These are phyloP conservation scores for Solanum virginianum DNA, from an alignment of 257 asterid species.

Conservation along the genomic window DNA sequence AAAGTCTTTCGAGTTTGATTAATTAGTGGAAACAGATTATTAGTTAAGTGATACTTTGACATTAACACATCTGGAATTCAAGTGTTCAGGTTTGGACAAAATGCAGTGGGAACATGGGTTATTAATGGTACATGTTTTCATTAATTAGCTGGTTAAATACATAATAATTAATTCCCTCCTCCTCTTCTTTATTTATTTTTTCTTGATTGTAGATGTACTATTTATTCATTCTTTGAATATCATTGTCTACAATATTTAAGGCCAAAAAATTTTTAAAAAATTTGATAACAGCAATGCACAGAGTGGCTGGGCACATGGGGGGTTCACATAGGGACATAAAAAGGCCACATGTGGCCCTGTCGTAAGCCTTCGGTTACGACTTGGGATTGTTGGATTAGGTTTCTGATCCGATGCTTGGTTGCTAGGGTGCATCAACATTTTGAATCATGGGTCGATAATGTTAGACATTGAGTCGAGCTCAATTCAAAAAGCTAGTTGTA, in stretches of 20 bases:
- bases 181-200: not conserved
- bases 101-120: not conserved
- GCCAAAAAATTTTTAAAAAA: not conserved
- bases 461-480: not conserved
- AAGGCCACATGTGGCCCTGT: not conserved
- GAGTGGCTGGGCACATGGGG: constrained; percentile 9
- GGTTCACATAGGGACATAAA: not conserved
- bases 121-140: not conserved
- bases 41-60: not conserved
- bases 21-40: not conserved
- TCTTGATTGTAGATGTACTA: not conserved
- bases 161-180: not conserved
- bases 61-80: not conserved
- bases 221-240: not conserved
- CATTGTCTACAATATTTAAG: not conserved
- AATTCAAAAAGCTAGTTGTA: not conserved
- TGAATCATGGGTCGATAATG: not conserved
- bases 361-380: not conserved
- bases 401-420: constrained; percentile 1
- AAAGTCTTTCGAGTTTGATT: not conserved
- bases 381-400: not conserved
- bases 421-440: constrained; percentile 3
- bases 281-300: constrained; percentile 1
- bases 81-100: not conserved
- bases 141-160: not conserved